Conservation (phyloP, 495 filamentous ascomycete species). For the Penicillium maclennaniae region DNA sequence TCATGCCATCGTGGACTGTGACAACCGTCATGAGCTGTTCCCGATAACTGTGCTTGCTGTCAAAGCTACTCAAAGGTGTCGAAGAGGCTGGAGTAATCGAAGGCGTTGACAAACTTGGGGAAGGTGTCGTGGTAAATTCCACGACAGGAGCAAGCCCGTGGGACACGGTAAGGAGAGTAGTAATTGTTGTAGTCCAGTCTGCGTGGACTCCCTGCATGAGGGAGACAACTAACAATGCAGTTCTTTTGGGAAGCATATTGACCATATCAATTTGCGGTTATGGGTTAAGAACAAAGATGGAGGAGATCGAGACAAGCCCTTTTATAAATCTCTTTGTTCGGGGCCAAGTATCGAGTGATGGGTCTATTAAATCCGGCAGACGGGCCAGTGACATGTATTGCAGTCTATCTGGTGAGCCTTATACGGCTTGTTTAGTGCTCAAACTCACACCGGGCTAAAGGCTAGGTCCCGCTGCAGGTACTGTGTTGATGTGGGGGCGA, state of each 20-base stretch:
- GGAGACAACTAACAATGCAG: not conserved
- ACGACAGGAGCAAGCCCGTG: not conserved
- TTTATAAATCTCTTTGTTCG: too few species aligned
- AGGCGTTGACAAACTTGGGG: not conserved
- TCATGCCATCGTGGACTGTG: not conserved
- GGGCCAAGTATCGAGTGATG: too few species aligned
- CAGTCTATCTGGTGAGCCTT: too few species aligned
- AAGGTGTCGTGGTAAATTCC: not conserved
- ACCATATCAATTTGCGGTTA: not conserved
- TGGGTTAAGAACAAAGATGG: not conserved
- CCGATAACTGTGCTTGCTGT: not conserved
- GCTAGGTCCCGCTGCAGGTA: too few species aligned
- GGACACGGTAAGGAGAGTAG: not conserved
- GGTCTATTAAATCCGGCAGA: too few species aligned
- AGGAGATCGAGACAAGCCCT: too few species aligned
- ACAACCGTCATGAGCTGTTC: not conserved
- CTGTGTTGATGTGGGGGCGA: too few species aligned
- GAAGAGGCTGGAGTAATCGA: not conserved
- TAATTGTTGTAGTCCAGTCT: not conserved
- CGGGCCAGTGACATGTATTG: too few species aligned
- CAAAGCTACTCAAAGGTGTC: not conserved
- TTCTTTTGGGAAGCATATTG: not conserved
- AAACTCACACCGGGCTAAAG: too few species aligned
- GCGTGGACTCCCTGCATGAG: not conserved
- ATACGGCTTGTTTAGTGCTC: too few species aligned